Conservation (phyloP, 2,329 filamentous ascomycete genomes). For the Coniella vitis region DNA sequence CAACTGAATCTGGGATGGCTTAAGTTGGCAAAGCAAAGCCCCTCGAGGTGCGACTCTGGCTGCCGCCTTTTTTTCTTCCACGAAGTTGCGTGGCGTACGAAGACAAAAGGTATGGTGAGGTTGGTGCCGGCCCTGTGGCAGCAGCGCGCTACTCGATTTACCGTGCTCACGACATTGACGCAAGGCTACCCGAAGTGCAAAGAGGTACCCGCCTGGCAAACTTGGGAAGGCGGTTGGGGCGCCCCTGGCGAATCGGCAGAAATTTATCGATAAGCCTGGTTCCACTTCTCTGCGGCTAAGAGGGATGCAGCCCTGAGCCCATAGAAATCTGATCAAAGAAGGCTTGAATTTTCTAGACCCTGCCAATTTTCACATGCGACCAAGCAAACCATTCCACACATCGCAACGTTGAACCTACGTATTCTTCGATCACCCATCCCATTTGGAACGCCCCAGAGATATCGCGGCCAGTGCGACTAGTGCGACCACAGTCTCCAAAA, state of each 20-base stretch:
- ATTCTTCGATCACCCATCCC: too few species aligned
- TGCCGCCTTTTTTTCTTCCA: too few species aligned
- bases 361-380: neutral
- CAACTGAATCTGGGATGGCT: too few species aligned
- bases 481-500: slow-evolving; percentile 30
- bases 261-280: neutral
- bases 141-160: neutral
- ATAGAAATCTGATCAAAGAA: neutral
- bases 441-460: too few species aligned
- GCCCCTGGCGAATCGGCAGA: neutral
- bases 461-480: neutral
- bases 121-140: neutral
- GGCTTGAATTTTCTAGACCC: neutral
- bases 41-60: too few species aligned
- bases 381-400: neutral
- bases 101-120: too few species aligned
- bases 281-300: neutral
- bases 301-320: neutral
- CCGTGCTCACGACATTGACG: slow-evolving; percentile 1
- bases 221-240: slow-evolving; percentile 5
- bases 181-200: neutral
- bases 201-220: neutral
- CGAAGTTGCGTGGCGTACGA: too few species aligned
- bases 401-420: neutral
- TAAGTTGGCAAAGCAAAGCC: too few species aligned